Evolutionary conservation across 495 filamentous ascomycete genomes (phyloP), one percentile per base, ranked within the genome.

Genomic region (Penicillium cinerascens): DNA sequence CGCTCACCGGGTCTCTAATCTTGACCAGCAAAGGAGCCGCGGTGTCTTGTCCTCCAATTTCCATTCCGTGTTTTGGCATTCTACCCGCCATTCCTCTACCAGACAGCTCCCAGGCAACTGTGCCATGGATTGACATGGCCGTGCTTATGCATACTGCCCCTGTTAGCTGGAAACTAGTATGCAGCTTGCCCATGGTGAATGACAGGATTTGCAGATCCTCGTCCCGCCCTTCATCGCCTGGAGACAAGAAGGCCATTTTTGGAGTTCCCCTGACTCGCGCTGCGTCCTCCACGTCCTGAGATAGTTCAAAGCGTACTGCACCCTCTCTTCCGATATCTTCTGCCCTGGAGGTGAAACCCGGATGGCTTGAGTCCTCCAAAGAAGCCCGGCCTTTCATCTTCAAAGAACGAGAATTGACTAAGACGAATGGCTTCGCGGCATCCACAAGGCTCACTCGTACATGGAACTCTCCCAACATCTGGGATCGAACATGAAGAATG

Each of bases 101-200:
- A 16, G 49, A 42, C 11, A 65, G 9, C 6, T 64, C 51, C 56
- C 55, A 69, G 16, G 61, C 59, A 3, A 69, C 55, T 0, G 69
- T 70, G 2, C 63, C 67, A 6, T 58, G 51, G 13, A 65, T 55
- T n/a, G 52, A 43, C 18, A 65, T 49, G 1, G 69, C 65, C 1
- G 60, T 58, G 1, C 54, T 63, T 9, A 72, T 29, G 41, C 61
- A 67, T 6, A 72, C 65, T 9, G 67, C 69, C 9, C 69, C 67
- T 2, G 69, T 72, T 10, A 72, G 51, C 23, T 70, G 69, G 0
- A 72, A 47, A 49, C 60, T 70, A 2, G 65, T 49, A 57, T 72
- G 69, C 0, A 38, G 42, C n/a, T 64, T 64, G 1, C 69, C 67
- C 65, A 66, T 60, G 23, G 59, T 64, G 27, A 63, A 72, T 2